Percentiles rank a stretch among this genome's conserved stretches.
These are phyloP conservation scores for Tolypocladium endophyticum DNA, from an alignment of 2,329 filamentous ascomycete genomes.

Conservation along the genomic window DNA sequence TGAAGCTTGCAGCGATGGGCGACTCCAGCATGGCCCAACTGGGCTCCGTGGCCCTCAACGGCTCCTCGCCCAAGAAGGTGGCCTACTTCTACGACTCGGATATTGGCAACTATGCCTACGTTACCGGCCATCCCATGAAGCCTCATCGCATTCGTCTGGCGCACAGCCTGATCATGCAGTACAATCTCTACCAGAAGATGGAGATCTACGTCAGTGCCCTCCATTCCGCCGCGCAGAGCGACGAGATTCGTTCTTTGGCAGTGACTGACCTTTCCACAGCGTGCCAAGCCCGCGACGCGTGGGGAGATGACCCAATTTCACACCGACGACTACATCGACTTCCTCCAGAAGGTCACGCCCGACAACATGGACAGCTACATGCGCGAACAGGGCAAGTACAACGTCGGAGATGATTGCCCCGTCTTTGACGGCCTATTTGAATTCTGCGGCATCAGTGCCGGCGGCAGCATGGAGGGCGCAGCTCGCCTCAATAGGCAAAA, in stretches of 20 bases:
- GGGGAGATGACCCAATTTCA: constrained; percentile 93
- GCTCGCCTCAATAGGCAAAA: constrained; percentile 82
- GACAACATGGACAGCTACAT: constrained; percentile 96
- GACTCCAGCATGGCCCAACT: constrained; percentile 26
- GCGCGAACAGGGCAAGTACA: constrained; percentile 87
- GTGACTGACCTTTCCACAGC: constrained; percentile 32
- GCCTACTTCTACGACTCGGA: constrained; percentile 98
- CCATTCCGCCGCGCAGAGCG: background rate
- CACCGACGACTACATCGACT: constrained; percentile 90
- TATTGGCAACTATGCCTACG: constrained; percentile 96
- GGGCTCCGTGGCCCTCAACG: constrained; percentile 35
- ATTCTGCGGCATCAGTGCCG: constrained; percentile 90
- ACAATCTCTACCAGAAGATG: constrained; percentile 93
- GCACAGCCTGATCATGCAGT: constrained; percentile 92
- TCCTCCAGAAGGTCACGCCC: constrained; percentile 87
- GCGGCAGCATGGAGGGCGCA: constrained; percentile 88
- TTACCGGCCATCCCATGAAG: constrained; percentile 97
- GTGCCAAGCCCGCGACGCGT: constrained; percentile 75
- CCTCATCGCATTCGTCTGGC: constrained; percentile 91
- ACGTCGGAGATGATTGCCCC: constrained; percentile 92
- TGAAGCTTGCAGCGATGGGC: constrained; percentile 19
- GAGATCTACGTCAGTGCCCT: constrained; percentile 73
- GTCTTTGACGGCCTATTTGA: constrained; percentile 97
- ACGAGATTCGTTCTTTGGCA: background rate
- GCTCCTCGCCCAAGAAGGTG: constrained; percentile 60